Evolutionary conservation across 768 basidiomycete species (phyloP), one percentile per base, ranked within the genome.

Genomic region (Pulveroboletus sp.): DNA sequence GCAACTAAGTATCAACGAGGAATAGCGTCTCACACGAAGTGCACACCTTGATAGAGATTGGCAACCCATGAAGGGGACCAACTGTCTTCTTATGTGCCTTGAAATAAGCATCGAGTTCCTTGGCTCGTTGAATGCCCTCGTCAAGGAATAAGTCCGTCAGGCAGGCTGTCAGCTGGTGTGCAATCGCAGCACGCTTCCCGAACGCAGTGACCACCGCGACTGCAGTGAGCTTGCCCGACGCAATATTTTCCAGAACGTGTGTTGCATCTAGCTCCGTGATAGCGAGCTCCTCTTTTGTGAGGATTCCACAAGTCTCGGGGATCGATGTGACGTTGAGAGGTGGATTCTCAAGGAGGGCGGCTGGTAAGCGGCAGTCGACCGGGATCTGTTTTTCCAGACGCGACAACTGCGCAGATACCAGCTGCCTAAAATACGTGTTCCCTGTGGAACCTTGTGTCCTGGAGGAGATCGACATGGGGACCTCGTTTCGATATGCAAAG

Each of bases 131-230:
- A 33, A 73, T 59, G 0, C 60, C 73, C 49, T 73, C 71, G 2
- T 76, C 76, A 38, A 77, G 64, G 60, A 77, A 77, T 50, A 75
- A 69, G 50, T 75, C 74, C 35, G 70, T 70, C 10, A 77, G 47
- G 50, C 72, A 76, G 39, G 59, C 55, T 4, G 63, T 57, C 27
- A 79, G 55, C 50, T 77, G 78, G 37, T 81, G 77, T 5, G 77
- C 79, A 43, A 81, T 71, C 14, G 73, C 71, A 9, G 79, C 78
- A n/a, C 80, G 66, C 59, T 77, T 78, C 46, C 61, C 71, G 50
- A 74, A 78, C 2, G 78, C 76, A 12, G 58, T 62, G 6, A 69
- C 66, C 21, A 73, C 73, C 15, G 69, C 66, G 6, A 76, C 73
- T 1, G 74, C 69, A 0, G 71, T 67, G 27, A 69, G 61, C 45